A percentile compares a stretch with the other conserved stretches of the same genome.
Evolutionary conservation across 179 eudicot genomes (phyloP).

Genomic region (Corrigiola litoralis): DNA sequence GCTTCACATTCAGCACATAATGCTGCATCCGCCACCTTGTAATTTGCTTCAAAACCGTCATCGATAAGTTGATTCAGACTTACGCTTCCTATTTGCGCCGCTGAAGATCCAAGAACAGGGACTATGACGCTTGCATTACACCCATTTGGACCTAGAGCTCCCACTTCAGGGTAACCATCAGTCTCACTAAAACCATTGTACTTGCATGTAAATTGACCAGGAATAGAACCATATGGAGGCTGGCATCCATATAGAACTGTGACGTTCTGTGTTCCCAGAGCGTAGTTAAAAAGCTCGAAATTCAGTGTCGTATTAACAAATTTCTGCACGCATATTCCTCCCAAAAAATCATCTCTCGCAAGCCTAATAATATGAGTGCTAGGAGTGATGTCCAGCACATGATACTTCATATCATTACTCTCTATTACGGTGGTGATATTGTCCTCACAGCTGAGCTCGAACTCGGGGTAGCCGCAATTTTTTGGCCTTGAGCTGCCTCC

Average conservation of each 20-base stretch:
- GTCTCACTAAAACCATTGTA: constrained; percentile 6
- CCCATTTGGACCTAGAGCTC: constrained; percentile 23
- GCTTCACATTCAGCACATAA: constrained; percentile 28
- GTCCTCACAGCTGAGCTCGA: constrained; percentile 31
- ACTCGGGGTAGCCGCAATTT: constrained; percentile 44
- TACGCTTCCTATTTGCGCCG: neutral
- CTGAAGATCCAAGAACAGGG: constrained; percentile 21
- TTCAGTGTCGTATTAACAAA: constrained; percentile 28
- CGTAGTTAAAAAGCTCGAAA: constrained; percentile 26
- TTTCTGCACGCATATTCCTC: constrained; percentile 22
- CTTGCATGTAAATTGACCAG: constrained; percentile 21
- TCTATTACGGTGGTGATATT: constrained; percentile 7
- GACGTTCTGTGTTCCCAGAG: constrained; percentile 26
- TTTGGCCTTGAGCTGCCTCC: constrained; percentile 34
- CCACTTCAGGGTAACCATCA: constrained; percentile 18
- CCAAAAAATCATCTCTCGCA: constrained; percentile 27
- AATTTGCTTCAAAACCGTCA: constrained; percentile 32
- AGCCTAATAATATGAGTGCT: constrained; percentile 9
- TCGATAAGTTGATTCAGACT: constrained; percentile 9
- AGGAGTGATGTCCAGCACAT: constrained; percentile 19
- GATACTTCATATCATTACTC: constrained; percentile 16
- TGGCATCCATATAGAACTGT: constrained; percentile 42
- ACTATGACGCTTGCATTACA: constrained; percentile 34
- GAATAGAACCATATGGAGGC: neutral
- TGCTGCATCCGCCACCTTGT: constrained; percentile 16